Conservation (phyloP, 805 yeast genomes). For the Candida qinlingensis region DNA sequence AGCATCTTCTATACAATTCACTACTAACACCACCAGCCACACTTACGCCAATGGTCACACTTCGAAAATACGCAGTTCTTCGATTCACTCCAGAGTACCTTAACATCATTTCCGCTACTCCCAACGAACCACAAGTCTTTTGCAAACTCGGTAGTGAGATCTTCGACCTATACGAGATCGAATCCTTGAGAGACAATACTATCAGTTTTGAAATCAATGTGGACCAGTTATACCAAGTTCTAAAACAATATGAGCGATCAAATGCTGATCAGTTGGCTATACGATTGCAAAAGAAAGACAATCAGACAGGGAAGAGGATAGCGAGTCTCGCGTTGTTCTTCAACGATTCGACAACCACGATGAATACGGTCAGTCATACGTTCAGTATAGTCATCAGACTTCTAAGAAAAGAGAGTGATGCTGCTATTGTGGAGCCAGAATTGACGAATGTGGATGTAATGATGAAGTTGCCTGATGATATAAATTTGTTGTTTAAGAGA, state of each 20-base stretch:
- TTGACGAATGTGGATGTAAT: constrained; percentile 49
- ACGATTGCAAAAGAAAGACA: constrained; percentile 38
- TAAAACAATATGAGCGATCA: constrained; percentile 51
- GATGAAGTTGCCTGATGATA: constrained; percentile 43
- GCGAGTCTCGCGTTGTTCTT: constrained; percentile 54
- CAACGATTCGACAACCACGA: constrained; percentile 35
- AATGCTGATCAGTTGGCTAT: constrained; percentile 45
- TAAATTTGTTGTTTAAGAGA: constrained; percentile 50
- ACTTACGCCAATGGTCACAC: constrained; percentile 41
- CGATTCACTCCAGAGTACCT: constrained; percentile 48
- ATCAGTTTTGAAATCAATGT: constrained; percentile 58
- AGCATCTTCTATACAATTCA: neutral
- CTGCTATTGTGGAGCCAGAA: constrained; percentile 57
- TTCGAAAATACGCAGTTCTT: constrained; percentile 52
- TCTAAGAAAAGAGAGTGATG: constrained; percentile 48
- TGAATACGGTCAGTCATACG: constrained; percentile 53
- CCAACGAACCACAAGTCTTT: constrained; percentile 66
- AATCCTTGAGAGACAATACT: constrained; percentile 47
- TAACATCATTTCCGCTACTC: constrained; percentile 44
- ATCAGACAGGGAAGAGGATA: constrained; percentile 29
- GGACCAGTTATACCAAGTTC: constrained; percentile 53
- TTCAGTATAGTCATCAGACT: constrained; percentile 69
- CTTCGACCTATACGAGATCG: constrained; percentile 23
- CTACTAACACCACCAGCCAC: constrained; percentile 28
- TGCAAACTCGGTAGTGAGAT: constrained; percentile 44